Conservation (phyloP, 2,329 filamentous ascomycete genomes). For the Colletotrichum horii region DNA sequence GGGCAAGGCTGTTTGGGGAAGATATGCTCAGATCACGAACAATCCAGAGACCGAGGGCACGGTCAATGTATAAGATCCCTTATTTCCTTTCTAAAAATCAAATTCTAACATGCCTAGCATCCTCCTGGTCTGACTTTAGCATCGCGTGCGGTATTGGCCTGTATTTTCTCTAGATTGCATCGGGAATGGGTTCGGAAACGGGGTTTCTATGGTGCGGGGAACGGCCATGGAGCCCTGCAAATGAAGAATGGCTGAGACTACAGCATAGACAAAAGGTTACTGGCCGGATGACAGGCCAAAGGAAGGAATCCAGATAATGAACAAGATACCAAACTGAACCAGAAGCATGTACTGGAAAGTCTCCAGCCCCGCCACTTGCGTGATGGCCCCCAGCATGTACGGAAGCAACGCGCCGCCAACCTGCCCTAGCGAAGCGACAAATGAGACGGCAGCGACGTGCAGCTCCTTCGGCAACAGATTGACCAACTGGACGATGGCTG, state of each 20-base stretch:
- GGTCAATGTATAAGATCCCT: background rate
- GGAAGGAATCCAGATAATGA: constrained; percentile 19
- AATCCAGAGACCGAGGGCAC: background rate
- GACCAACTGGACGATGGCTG: constrained; percentile 1
- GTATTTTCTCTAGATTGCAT: background rate
- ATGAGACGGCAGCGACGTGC: constrained; percentile 47
- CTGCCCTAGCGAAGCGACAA: constrained; percentile 48
- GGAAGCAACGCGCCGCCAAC: constrained; percentile 47
- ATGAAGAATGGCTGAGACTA: background rate
- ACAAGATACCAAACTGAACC: constrained; percentile 21
- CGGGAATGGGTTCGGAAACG: background rate
- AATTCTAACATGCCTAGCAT: background rate
- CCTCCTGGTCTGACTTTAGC: background rate
- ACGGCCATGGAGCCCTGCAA: background rate
- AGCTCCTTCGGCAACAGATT: constrained; percentile 27
- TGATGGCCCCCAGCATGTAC: constrained; percentile 45
- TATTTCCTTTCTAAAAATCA: background rate
- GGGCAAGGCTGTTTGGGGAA: too few relatives aligned
- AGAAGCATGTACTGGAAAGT: constrained; percentile 37
- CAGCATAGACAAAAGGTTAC: background rate
- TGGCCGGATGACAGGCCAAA: background rate
- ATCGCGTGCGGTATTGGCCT: background rate
- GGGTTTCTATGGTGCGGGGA: background rate
- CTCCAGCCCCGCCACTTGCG: constrained; percentile 40
- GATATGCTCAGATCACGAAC: too few relatives aligned